Conservation (phyloP, 192 early-diverging fungal genomes). For the Diversispora epigaea region DNA sequence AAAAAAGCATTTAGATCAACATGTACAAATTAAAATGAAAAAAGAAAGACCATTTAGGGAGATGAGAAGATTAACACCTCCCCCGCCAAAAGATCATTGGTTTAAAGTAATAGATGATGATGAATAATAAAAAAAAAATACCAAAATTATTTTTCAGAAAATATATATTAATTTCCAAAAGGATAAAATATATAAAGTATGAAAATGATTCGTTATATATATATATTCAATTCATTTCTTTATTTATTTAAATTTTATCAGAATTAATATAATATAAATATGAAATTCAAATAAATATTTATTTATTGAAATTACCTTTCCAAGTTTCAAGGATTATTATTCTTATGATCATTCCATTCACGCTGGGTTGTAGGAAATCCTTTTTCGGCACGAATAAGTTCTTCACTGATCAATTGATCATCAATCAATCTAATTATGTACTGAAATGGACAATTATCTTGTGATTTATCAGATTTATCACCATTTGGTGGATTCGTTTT, state of each 20-base stretch:
- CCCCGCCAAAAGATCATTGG: no score
- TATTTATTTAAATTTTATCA: no score
- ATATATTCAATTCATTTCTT: no score
- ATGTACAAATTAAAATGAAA: neutral
- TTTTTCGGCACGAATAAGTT: conserved; percentile 30
- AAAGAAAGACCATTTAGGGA: neutral
- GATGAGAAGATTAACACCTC: neutral
- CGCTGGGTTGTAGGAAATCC: conserved; percentile 23
- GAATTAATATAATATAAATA: no score
- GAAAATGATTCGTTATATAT: no score
- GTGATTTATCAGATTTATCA: neutral
- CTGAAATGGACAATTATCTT: neutral
- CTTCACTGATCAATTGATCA: conserved; percentile 4
- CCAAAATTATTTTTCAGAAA: no score
- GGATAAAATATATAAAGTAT: no score
- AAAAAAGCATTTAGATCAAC: neutral
- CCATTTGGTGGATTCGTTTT: neutral
- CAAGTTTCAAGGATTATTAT: neutral
- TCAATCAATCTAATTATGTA: conserved; percentile 26
- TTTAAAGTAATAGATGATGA: no score
- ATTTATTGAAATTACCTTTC: no score
- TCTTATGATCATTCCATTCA: conserved; percentile 17
- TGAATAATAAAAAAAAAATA: no score
- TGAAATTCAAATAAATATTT: no score
- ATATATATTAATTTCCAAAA: no score